These are phyloP conservation scores for Apiospora kogelbergensis DNA, from an alignment of 2,329 filamentous ascomycete species.

Conservation along the genomic window DNA sequence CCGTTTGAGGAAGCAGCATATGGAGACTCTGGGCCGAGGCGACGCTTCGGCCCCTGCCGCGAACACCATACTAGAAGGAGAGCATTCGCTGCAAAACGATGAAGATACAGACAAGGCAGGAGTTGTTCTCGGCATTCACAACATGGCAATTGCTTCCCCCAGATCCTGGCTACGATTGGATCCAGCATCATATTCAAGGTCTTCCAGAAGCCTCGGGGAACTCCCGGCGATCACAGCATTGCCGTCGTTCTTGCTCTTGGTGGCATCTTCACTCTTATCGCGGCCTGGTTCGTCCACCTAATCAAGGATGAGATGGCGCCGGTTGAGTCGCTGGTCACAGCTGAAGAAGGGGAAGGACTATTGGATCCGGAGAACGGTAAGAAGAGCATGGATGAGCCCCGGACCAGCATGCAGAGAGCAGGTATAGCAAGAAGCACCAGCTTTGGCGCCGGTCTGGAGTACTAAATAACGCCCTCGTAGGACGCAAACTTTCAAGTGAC, in stretches of 20 bases:
- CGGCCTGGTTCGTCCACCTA: conserved; percentile 69
- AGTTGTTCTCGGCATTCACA: conserved; percentile 91
- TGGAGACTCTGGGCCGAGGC: conserved; percentile 23
- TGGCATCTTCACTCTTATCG: conserved; percentile 73
- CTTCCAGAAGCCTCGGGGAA: conserved; percentile 84
- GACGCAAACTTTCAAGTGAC: neutral
- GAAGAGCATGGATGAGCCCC: conserved; percentile 41
- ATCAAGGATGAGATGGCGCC: conserved; percentile 61
- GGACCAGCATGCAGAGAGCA: conserved; percentile 46
- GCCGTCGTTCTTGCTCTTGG: conserved; percentile 84
- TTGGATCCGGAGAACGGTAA: conserved; percentile 33
- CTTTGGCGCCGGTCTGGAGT: conserved; percentile 47
- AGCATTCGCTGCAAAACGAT: conserved; percentile 44
- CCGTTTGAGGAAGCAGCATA: conserved; percentile 38
- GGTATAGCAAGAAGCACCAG: conserved; percentile 49
- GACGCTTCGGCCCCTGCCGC: conserved; percentile 19
- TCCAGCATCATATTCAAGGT: conserved; percentile 82
- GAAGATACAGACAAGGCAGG: conserved; percentile 75
- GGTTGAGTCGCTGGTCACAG: conserved; percentile 38
- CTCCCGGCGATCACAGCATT: conserved; percentile 82
- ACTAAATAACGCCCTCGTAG: conserved; percentile 26
- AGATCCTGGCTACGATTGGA: conserved; percentile 84
- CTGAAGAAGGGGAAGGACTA: conserved; percentile 41
- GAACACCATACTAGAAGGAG: conserved; percentile 29
- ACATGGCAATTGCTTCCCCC: conserved; percentile 91